These are phyloP conservation scores for Boletus smithii DNA, from an alignment of 1,284 basidiomycete genomes.

Conservation along the genomic window DNA sequence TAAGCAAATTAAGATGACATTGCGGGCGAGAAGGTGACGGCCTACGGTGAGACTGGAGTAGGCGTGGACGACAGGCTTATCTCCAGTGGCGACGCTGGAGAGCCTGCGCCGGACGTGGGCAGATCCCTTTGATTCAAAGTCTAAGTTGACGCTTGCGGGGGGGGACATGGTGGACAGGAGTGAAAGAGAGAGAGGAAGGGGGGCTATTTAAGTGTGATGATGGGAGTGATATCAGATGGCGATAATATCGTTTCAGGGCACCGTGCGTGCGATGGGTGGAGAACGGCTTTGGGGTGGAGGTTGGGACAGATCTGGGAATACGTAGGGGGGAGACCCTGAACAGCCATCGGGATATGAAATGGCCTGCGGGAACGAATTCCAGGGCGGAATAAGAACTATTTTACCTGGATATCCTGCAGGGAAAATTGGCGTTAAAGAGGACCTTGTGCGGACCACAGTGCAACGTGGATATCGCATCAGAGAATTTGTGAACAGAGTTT, in stretches of 20 bases:
- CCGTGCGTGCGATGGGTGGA: constrained; percentile 9
- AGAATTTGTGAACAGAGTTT: constrained; percentile 21
- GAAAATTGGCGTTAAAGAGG: constrained; percentile 12
- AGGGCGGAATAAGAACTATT: not conserved
- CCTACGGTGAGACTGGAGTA: constrained; percentile 66
- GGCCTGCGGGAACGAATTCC: not conserved
- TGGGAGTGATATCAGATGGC: constrained; percentile 6
- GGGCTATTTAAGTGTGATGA: constrained; percentile 26
- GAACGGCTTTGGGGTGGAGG: constrained; percentile 2
- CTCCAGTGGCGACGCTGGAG: constrained; percentile 46
- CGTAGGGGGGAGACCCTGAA: constrained; percentile 20
- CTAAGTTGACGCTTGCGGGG: constrained; percentile 29
- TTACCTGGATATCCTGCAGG: not conserved
- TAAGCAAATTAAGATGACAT: constrained; percentile 17
- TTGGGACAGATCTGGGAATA: constrained; percentile 2
- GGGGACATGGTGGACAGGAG: constrained; percentile 42
- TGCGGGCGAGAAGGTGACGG: constrained; percentile 22
- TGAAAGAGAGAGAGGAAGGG: constrained; percentile 14
- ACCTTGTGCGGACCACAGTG: not conserved
- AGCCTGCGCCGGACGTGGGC: constrained; percentile 63
- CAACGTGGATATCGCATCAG: not conserved
- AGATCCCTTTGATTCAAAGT: constrained; percentile 63
- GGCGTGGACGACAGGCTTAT: constrained; percentile 48
- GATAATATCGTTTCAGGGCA: constrained; percentile 4
- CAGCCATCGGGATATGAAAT: constrained; percentile 16